Percentiles rank a stretch among this genome's conserved stretches.
Conservation (phyloP, 768 basidiomycete species). For the Lactifluus pinguis region DNA sequence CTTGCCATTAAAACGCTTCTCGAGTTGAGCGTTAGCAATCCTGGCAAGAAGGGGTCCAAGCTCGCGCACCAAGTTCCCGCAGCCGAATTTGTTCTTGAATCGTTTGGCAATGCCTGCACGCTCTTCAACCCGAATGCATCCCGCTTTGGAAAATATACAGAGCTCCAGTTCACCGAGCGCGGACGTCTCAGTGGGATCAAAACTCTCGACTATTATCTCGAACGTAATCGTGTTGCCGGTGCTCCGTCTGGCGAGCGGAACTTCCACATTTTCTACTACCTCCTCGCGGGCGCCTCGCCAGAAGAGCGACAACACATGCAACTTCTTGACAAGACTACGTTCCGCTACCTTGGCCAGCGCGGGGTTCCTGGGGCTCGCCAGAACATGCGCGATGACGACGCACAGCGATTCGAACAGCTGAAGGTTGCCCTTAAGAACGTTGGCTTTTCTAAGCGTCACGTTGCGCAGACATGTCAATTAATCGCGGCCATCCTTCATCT, state of each 20-base stretch:
- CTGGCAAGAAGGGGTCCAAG: constrained; percentile 92
- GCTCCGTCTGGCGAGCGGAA: constrained; percentile 89
- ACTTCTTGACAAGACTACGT: constrained; percentile 69
- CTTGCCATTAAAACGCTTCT: constrained; percentile 88
- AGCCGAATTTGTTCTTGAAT: constrained; percentile 90
- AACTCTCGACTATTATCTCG: constrained; percentile 94
- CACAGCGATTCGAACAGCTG: constrained; percentile 84
- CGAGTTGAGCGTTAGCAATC: constrained; percentile 80
- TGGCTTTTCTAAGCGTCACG: constrained; percentile 88
- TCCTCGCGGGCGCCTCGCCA: constrained; percentile 79
- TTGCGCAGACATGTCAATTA: constrained; percentile 92
- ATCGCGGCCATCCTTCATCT: constrained; percentile 93
- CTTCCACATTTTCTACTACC: constrained; percentile 97
- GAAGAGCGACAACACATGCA: constrained; percentile 89
- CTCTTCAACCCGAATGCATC: constrained; percentile 93
- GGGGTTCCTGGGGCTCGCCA: constrained; percentile 35
- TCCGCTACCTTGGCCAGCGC: constrained; percentile 79
- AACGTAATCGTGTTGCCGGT: constrained; percentile 80
- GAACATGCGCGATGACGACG: constrained; percentile 66
- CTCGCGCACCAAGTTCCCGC: constrained; percentile 81
- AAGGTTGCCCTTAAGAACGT: constrained; percentile 90
- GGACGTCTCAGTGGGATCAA: constrained; percentile 86
- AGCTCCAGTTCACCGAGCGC: constrained; percentile 91
- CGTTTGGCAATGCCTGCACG: constrained; percentile 89
- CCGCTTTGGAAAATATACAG: constrained; percentile 95